These are phyloP conservation scores for Globisporangium alternatum DNA, from an alignment of 352 stramenopile species.

Conservation along the genomic window DNA sequence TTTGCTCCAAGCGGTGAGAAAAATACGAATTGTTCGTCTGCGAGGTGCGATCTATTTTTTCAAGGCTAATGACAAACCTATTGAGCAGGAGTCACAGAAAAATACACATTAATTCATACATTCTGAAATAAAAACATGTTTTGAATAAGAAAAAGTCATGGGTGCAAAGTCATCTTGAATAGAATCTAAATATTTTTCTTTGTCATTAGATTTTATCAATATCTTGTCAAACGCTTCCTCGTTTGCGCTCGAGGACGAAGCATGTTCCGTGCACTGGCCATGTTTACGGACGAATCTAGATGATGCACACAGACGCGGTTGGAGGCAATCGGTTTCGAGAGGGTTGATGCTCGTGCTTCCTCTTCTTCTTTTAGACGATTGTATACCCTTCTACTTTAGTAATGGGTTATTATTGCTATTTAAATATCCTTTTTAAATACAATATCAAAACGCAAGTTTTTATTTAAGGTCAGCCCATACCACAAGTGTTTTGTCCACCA, in stretches of 20 bases:
- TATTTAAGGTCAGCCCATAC: not conserved
- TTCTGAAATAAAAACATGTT: too few species aligned
- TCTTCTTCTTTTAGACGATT: not conserved
- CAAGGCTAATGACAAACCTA: too few species aligned
- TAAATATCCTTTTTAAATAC: not conserved
- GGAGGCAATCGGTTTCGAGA: not conserved
- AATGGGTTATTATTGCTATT: too few species aligned
- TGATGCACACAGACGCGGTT: slow-evolving; percentile 1
- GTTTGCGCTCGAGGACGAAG: not conserved
- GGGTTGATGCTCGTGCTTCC: not conserved
- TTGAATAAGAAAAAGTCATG: too few species aligned
- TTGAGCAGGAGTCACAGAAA: too few species aligned
- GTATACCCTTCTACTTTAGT: not conserved
- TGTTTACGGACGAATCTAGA: slow-evolving; percentile 10
- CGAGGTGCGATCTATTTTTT: too few species aligned
- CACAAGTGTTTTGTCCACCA: slow-evolving; percentile 9
- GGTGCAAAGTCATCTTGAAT: too few species aligned
- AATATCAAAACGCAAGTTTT: not conserved
- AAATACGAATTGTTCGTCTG: too few species aligned
- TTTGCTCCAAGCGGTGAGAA: too few species aligned
- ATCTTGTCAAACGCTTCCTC: not conserved
- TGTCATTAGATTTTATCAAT: too few species aligned
- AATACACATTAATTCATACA: too few species aligned
- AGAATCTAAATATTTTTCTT: too few species aligned
- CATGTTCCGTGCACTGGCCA: not conserved